Conservation (phyloP, 225 moss, liverwort and hornwort genomes). For the Anthoceros angustus region DNA sequence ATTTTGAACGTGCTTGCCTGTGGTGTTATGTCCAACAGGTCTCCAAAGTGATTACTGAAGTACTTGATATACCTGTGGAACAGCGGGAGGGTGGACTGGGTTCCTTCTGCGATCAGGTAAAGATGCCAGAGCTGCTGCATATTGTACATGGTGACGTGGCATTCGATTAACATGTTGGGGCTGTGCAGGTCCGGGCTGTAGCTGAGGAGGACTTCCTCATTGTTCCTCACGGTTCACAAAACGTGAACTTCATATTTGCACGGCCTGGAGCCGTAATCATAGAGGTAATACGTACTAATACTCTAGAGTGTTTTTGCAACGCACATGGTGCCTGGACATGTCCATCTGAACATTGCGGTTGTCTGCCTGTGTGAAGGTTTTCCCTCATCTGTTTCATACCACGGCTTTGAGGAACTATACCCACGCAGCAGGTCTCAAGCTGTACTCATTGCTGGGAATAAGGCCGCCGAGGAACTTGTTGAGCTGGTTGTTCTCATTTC, state of each 20-base stretch:
- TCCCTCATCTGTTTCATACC: constrained; percentile 69
- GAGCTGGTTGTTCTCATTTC: constrained; percentile 43
- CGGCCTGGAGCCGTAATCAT: constrained; percentile 60
- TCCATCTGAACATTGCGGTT: background rate
- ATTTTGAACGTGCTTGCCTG: too few species aligned
- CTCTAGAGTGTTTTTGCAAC: background rate
- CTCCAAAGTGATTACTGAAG: constrained; percentile 22
- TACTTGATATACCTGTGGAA: constrained; percentile 38
- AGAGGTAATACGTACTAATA: constrained; percentile 11
- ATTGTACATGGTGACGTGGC: background rate
- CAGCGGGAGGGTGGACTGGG: constrained; percentile 50
- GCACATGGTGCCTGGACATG: background rate
- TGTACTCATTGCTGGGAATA: constrained; percentile 51
- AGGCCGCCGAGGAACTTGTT: constrained; percentile 34
- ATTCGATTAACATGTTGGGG: background rate
- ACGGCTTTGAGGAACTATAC: constrained; percentile 74
- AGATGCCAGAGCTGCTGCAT: background rate
- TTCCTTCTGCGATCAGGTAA: constrained; percentile 49
- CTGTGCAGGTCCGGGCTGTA: constrained; percentile 36
- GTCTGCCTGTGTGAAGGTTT: constrained; percentile 17
- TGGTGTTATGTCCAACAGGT: constrained; percentile 9
- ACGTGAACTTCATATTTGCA: constrained; percentile 75
- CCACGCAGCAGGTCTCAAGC: constrained; percentile 45
- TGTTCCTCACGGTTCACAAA: constrained; percentile 91
- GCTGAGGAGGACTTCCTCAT: constrained; percentile 67